Conservation (phyloP, 2,329 filamentous ascomycete genomes). For the Dryadomyces quercivorus region DNA sequence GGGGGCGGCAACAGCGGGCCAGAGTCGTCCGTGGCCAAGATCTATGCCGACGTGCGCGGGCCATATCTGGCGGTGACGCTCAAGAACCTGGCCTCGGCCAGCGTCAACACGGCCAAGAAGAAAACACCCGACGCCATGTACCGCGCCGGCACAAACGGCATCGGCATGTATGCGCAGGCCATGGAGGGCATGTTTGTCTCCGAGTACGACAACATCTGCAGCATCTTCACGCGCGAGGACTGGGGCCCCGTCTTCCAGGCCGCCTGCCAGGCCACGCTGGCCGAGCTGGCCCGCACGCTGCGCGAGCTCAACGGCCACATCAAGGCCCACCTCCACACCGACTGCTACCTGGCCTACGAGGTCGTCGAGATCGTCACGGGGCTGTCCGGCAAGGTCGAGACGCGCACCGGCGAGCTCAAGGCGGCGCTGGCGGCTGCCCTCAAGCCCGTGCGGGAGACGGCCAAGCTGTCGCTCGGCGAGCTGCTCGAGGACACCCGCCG, state of each 20-base stretch:
- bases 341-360: slow-evolving; percentile 92
- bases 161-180: slow-evolving; percentile 75
- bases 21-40: slow-evolving; percentile 62
- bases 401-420: slow-evolving; percentile 68
- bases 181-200: slow-evolving; percentile 79
- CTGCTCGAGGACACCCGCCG: slow-evolving; percentile 73
- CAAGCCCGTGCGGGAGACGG: slow-evolving; percentile 83
- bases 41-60: slow-evolving; percentile 77
- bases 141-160: slow-evolving; percentile 77
- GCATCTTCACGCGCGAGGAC: slow-evolving; percentile 75
- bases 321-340: slow-evolving; percentile 71
- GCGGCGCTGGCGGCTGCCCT: slow-evolving; percentile 70
- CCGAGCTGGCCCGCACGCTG: slow-evolving; percentile 74
- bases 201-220: slow-evolving; percentile 84
- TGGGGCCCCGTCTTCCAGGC: slow-evolving; percentile 69
- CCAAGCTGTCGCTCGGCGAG: slow-evolving; percentile 72
- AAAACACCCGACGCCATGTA: slow-evolving; percentile 77
- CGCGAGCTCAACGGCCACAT: slow-evolving; percentile 85
- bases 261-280: slow-evolving; percentile 65
- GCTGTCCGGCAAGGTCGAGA: slow-evolving; percentile 68
- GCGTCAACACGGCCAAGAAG: slow-evolving; percentile 70
- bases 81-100: slow-evolving; percentile 77
- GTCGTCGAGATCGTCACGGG: slow-evolving; percentile 81
- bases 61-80: slow-evolving; percentile 75
- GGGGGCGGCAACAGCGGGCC: slow-evolving; percentile 40